These are phyloP conservation scores for Yamadazyma diddensiae DNA, from an alignment of 1,139 yeast species.

Conservation along the genomic window DNA sequence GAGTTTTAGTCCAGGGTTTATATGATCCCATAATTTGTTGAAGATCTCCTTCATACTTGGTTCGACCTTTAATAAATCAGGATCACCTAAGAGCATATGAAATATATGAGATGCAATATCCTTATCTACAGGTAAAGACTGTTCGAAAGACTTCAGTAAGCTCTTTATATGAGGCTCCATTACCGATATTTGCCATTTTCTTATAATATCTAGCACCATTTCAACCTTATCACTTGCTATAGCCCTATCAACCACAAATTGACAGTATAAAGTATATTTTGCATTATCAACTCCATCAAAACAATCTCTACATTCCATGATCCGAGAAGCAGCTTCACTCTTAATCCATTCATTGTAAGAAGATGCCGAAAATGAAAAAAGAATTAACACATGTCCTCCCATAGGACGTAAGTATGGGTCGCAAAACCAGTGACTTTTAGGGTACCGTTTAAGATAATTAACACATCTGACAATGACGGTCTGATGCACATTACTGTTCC, in stretches of 20 bases:
- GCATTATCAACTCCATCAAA: conserved; percentile 49
- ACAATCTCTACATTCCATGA: conserved; percentile 52
- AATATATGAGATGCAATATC: background rate
- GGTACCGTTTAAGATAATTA: conserved; percentile 20
- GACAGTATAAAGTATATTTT: conserved; percentile 48
- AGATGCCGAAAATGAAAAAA: conserved; percentile 56
- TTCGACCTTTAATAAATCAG: conserved; percentile 31
- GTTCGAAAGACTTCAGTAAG: background rate
- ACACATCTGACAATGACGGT: conserved; percentile 23
- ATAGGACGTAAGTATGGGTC: conserved; percentile 46
- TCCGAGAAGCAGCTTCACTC: conserved; percentile 32
- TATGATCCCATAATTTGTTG: conserved; percentile 3
- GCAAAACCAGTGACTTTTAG: conserved; percentile 53
- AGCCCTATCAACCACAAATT: conserved; percentile 49
- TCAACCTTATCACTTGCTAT: conserved; percentile 49
- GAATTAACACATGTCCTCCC: conserved; percentile 51
- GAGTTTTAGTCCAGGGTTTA: background rate
- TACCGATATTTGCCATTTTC: conserved; percentile 47
- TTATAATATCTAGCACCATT: conserved; percentile 47
- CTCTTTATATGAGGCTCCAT: conserved; percentile 10
- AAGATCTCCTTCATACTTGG: conserved; percentile 29
- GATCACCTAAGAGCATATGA: conserved; percentile 27
- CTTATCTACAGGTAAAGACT: background rate
- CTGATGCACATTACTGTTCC: conserved; percentile 25
- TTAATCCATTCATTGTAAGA: conserved; percentile 43